Conservation (phyloP, 441 rosid species). For the Euphorbia celastroides region DNA sequence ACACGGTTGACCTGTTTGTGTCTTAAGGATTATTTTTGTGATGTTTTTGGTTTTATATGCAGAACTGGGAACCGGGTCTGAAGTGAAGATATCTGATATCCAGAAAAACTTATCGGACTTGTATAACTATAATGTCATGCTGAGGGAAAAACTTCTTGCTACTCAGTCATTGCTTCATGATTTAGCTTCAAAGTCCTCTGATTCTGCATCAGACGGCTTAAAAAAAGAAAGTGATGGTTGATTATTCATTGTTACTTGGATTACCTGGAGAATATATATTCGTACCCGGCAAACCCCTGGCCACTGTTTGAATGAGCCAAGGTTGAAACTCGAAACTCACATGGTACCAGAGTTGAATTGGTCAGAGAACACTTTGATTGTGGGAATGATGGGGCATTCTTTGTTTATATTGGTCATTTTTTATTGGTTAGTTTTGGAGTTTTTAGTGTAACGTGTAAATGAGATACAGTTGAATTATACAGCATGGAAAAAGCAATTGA, state of each 20-base stretch:
- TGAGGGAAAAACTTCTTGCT: slow-evolving; percentile 63
- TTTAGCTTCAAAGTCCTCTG: slow-evolving; percentile 39
- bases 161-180: slow-evolving; percentile 50
- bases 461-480: not conserved
- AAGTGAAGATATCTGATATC: slow-evolving; percentile 52
- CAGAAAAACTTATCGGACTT: slow-evolving; percentile 52
- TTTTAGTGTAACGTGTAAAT: not conserved
- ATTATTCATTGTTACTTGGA: not conserved
- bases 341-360: not conserved
- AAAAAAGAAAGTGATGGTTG: slow-evolving; percentile 1
- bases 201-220: slow-evolving; percentile 18
- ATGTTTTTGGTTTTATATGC: slow-evolving; percentile 21
- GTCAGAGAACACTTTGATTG: not conserved
- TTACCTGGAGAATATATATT: too few relatives aligned
- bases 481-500: not conserved
- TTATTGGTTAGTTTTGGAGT: too few relatives aligned
- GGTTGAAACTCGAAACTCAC: not conserved
- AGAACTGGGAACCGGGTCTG: slow-evolving; percentile 55
- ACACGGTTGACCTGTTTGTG: not conserved
- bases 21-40: too few relatives aligned
- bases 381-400: not conserved
- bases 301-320: not conserved
- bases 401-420: not conserved
- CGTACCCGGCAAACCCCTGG: not conserved
- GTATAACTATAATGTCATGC: slow-evolving; percentile 64